phyloP scores from a whole-genome alignment of 164 flowering plant genomes.

The Tinospora cordifolia region DNA sequence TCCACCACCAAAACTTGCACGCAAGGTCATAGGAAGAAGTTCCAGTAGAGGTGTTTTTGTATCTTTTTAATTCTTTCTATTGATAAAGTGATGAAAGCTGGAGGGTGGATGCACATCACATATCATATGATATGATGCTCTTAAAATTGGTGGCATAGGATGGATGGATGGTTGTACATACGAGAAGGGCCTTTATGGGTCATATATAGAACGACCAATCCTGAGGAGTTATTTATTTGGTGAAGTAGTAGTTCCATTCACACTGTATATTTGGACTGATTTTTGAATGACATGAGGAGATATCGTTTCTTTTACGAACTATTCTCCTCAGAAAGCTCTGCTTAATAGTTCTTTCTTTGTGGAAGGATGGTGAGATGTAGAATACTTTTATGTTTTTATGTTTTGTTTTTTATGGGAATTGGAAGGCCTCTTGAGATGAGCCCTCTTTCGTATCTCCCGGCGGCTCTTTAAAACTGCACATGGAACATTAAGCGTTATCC shows the following conservation, averaged over 20 bases:
- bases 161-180: constrained; percentile 43
- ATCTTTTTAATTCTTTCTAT: constrained; percentile 17
- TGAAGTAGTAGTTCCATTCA: constrained; percentile 20
- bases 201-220: constrained; percentile 17
- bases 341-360: background rate
- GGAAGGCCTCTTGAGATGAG: too few species aligned
- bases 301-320: background rate
- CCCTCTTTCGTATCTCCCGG: too few species aligned
- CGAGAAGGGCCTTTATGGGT: constrained; percentile 22
- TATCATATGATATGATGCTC: constrained; percentile 15
- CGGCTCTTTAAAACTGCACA: too few species aligned
- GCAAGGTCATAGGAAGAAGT: constrained; percentile 12
- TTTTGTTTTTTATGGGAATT: too few species aligned
- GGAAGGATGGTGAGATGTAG: background rate
- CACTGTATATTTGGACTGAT: constrained; percentile 8
- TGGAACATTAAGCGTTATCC: too few species aligned
- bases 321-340: background rate
- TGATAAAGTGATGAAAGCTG: constrained; percentile 16
- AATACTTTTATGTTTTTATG: background rate
- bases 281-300: background rate
- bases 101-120: constrained; percentile 16
- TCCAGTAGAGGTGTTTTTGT: constrained; percentile 11
- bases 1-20: background rate
- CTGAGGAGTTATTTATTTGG: constrained; percentile 13
- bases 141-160: constrained; percentile 9